A percentile compares a stretch with the other conserved stretches of the same genome.
phyloP scores from a whole-genome alignment of 371 early-diverging fungal species.

The Mortierella sp. region DNA sequence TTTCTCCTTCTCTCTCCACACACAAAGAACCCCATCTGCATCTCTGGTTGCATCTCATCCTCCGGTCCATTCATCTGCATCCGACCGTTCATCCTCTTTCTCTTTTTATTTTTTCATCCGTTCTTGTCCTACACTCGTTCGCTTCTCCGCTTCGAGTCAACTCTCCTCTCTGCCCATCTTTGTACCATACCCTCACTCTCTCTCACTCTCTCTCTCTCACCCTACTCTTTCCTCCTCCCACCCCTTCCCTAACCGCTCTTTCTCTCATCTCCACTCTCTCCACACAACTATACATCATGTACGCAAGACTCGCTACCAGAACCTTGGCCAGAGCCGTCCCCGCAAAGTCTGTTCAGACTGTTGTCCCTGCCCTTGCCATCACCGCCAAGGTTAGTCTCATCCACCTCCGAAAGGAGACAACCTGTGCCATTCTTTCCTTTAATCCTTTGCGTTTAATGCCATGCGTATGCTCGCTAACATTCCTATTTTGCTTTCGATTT shows the following conservation, averaged over 20 bases:
- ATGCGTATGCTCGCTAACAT: not conserved
- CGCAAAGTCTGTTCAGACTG: slow-evolving; percentile 19
- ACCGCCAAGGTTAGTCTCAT: slow-evolving; percentile 40
- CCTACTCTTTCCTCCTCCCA: not conserved
- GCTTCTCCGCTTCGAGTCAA: no score
- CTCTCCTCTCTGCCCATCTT: slow-evolving; percentile 6
- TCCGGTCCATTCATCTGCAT: not conserved
- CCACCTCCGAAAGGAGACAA: no score
- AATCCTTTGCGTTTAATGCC: not conserved
- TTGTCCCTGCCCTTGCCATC: slow-evolving; percentile 35
- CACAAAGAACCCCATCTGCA: no score
- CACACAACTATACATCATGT: slow-evolving; percentile 20
- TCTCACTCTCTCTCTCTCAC: not conserved
- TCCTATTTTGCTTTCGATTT: not conserved
- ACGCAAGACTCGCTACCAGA: slow-evolving; percentile 40
- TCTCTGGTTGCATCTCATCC: not conserved
- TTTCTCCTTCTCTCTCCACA: not conserved
- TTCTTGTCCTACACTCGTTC: no score
- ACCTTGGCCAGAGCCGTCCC: slow-evolving; percentile 35
- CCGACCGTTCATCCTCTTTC: not conserved
- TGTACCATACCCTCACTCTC: not conserved
- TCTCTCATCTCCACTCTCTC: not conserved
- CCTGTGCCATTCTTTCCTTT: no score
- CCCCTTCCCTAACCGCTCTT: not conserved
- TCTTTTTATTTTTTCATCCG: not conserved